phyloP scores from a whole-genome alignment of 2,329 filamentous ascomycete species.

The Elsinoe fawcettii region DNA sequence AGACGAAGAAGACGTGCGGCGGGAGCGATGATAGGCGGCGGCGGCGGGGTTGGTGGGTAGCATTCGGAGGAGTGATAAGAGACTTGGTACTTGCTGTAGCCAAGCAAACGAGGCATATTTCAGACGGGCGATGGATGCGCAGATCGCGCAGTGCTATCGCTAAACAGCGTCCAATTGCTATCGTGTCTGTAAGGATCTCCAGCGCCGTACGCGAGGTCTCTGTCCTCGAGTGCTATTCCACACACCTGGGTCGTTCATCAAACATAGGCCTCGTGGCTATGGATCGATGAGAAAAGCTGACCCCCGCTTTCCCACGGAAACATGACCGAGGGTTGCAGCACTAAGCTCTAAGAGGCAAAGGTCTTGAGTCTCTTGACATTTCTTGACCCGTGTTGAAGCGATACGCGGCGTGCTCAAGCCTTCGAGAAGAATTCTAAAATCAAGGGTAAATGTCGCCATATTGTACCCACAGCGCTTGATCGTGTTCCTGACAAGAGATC shows the following conservation, averaged over 20 bases:
- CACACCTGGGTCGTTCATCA: not conserved
- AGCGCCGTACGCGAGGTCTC: not conserved
- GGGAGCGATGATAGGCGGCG: slow-evolving; percentile 13
- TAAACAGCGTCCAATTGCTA: not conserved
- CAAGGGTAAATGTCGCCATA: slow-evolving; percentile 1
- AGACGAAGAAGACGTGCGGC: slow-evolving; percentile 6
- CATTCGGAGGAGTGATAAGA: slow-evolving; percentile 2
- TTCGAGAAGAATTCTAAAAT: slow-evolving; percentile 11
- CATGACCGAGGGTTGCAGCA: not conserved
- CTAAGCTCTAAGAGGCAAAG: not conserved
- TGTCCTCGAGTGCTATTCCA: not conserved
- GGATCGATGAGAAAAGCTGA: not conserved
- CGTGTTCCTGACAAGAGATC: not conserved
- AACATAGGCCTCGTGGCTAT: not conserved
- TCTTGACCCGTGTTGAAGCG: slow-evolving; percentile 11
- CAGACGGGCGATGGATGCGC: not conserved
- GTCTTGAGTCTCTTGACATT: not conserved
- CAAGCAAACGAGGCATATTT: not conserved
- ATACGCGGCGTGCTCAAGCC: not conserved
- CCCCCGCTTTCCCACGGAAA: slow-evolving; percentile 7
- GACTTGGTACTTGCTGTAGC: slow-evolving; percentile 6
- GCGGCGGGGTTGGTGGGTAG: slow-evolving; percentile 8
- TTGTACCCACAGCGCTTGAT: not conserved
- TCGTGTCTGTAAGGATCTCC: not conserved
- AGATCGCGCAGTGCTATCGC: not conserved